Evolutionary conservation across 352 stramenopile species (phyloP).

Genomic region (Pythium oligandrum): DNA sequence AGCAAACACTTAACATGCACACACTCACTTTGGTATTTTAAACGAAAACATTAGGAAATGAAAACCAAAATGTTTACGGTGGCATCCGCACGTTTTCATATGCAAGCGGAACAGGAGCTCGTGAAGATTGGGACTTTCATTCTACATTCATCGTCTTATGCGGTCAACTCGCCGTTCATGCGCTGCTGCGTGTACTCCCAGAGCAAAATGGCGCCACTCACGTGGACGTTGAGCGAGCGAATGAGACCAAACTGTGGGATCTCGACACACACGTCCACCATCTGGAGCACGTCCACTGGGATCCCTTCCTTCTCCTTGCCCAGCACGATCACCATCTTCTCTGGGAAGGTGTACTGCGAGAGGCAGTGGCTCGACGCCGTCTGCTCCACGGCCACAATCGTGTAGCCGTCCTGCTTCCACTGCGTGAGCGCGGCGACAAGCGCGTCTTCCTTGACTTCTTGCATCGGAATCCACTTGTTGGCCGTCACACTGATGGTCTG

Average conservation of each 20-base stretch:
- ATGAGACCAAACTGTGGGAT: constrained; percentile 97
- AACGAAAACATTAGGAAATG: no score
- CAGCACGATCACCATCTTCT: constrained; percentile 92
- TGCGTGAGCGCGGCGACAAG: constrained; percentile 31
- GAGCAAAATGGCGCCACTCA: constrained; percentile 92
- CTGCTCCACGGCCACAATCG: constrained; percentile 93
- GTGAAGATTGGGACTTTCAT: no score
- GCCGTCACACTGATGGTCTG: constrained; percentile 90
- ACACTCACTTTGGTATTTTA: no score
- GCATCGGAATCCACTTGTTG: constrained; percentile 93
- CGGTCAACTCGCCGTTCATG: background rate
- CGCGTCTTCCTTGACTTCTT: constrained; percentile 70
- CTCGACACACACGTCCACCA: constrained; percentile 95
- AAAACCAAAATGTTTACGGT: no score
- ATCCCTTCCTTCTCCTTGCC: constrained; percentile 97
- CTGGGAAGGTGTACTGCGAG: constrained; percentile 76
- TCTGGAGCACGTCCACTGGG: constrained; percentile 91
- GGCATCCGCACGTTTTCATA: no score
- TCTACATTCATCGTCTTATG: no score
- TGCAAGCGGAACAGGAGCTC: no score
- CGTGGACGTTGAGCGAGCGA: constrained; percentile 96
- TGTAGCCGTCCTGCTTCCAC: constrained; percentile 87
- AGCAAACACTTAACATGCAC: no score
- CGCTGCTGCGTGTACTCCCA: constrained; percentile 96
- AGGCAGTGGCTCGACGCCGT: constrained; percentile 90